phyloP scores from a whole-genome alignment of 164 flowering plant species.

The Kalanchoe fedtschenkoi region DNA sequence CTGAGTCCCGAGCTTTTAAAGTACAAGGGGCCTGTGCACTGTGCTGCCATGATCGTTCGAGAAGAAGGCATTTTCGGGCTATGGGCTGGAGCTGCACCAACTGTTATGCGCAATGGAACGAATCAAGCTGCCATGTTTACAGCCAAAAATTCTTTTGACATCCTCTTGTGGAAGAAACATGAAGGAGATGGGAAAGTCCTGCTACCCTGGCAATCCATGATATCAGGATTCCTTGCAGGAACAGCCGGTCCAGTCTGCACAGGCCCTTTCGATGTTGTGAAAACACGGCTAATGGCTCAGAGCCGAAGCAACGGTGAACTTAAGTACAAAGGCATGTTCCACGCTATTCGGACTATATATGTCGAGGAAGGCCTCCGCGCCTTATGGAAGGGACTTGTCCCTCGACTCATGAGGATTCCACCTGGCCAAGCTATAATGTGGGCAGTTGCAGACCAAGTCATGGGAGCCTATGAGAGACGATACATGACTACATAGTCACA shows the following conservation, averaged over 20 bases:
- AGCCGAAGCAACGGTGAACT: constrained; percentile 32
- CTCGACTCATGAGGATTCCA: constrained; percentile 94
- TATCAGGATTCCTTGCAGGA: constrained; percentile 93
- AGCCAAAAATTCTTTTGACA: constrained; percentile 78
- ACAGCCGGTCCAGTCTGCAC: constrained; percentile 93
- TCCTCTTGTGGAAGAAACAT: constrained; percentile 65
- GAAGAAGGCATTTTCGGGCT: constrained; percentile 90
- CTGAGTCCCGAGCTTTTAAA: constrained; percentile 67
- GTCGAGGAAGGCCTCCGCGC: constrained; percentile 83
- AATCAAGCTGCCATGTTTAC: constrained; percentile 97
- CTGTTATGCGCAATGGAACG: constrained; percentile 98
- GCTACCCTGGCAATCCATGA: constrained; percentile 96
- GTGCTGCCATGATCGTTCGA: constrained; percentile 67
- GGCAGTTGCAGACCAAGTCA: constrained; percentile 90
- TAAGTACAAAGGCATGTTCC: constrained; percentile 91
- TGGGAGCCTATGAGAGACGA: constrained; percentile 69
- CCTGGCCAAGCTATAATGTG: constrained; percentile 99
- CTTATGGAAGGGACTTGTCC: constrained; percentile 88
- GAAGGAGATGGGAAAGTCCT: constrained; percentile 89
- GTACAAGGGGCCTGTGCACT: constrained; percentile 92
- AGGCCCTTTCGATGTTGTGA: constrained; percentile 94
- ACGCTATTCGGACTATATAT: constrained; percentile 73
- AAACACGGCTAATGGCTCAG: constrained; percentile 97
- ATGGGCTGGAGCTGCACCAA: constrained; percentile 97
- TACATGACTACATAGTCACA: constrained; percentile 14